Evolutionary conservation across 2,329 filamentous ascomycete genomes (phyloP).

Genomic region (Botrytis elliptica): DNA sequence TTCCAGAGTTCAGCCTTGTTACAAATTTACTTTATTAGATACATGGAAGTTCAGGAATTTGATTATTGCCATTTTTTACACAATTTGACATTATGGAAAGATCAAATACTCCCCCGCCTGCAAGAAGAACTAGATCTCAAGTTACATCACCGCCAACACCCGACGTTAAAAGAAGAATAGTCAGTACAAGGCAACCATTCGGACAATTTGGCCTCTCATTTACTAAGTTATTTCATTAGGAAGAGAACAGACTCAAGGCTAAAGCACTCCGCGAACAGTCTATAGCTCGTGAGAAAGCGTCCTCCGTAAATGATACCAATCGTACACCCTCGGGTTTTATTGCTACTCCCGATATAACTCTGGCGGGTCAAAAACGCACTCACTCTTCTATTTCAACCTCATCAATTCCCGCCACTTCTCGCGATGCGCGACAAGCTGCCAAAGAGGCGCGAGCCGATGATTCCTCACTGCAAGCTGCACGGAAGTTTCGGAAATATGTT

Average conservation of each 20-base stretch:
- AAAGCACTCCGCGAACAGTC: conserved; percentile 79
- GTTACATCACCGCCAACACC: conserved; percentile 51
- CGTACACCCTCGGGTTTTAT: conserved; percentile 69
- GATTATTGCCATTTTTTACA: background rate
- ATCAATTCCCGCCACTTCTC: conserved; percentile 56
- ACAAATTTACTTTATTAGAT: background rate
- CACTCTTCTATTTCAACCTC: conserved; percentile 60
- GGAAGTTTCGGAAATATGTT: conserved; percentile 90
- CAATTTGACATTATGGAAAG: conserved; percentile 27
- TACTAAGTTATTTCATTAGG: conserved; percentile 49
- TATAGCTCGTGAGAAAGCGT: conserved; percentile 59
- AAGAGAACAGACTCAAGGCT: conserved; percentile 82
- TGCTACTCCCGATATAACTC: conserved; percentile 61
- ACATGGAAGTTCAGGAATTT: background rate
- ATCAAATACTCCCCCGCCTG: conserved; percentile 29
- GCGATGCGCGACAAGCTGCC: conserved; percentile 58
- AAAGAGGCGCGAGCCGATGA: conserved; percentile 30
- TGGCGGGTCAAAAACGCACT: conserved; percentile 68
- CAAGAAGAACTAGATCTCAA: conserved; percentile 1
- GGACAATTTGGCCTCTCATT: background rate
- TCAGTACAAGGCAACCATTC: conserved; percentile 40
- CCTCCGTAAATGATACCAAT: conserved; percentile 40
- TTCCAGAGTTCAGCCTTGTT: conserved; percentile 16
- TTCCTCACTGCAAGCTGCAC: conserved; percentile 58
- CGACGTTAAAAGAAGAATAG: conserved; percentile 55